Conservation (phyloP, 352 stramenopile species). For the Lagenidium sp. region DNA sequence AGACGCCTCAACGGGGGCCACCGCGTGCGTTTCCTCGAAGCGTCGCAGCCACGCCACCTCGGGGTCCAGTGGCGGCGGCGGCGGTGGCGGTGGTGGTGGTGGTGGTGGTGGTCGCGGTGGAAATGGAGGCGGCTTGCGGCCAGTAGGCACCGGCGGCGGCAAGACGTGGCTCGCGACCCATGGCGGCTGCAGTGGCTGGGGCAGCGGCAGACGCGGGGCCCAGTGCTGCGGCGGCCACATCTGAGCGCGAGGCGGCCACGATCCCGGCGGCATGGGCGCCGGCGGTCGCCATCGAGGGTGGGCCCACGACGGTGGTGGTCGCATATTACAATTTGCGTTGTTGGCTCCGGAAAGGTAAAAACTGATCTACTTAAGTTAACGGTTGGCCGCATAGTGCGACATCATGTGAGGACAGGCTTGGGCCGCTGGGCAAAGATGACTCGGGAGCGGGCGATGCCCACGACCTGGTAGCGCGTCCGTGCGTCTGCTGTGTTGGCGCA, state of each 20-base stretch:
- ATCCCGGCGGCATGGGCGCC: background rate
- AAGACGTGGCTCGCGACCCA: no score
- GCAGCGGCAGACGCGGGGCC: background rate
- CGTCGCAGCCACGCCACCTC: slow-evolving; percentile 7
- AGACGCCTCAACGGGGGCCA: no score
- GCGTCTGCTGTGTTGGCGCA: background rate
- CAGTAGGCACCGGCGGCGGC: no score
- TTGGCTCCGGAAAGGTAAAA: no score
- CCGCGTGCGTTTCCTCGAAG: slow-evolving; percentile 4
- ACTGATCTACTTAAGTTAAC: no score
- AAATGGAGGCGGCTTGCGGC: background rate
- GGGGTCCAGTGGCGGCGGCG: background rate
- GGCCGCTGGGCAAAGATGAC: slow-evolving; percentile 68
- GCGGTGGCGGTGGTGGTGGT: background rate
- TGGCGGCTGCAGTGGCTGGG: background rate
- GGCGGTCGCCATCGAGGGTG: background rate
- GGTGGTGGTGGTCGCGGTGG: background rate
- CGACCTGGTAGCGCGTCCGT: slow-evolving; percentile 43
- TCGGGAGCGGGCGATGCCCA: slow-evolving; percentile 72
- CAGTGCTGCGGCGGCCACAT: background rate
- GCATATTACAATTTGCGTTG: no score
- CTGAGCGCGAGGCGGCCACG: no score
- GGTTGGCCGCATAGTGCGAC: no score
- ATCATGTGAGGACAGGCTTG: slow-evolving; percentile 70
- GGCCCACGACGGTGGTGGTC: background rate